Conservation (phyloP, 306 rosid genomes). For the Fagus crenata region DNA sequence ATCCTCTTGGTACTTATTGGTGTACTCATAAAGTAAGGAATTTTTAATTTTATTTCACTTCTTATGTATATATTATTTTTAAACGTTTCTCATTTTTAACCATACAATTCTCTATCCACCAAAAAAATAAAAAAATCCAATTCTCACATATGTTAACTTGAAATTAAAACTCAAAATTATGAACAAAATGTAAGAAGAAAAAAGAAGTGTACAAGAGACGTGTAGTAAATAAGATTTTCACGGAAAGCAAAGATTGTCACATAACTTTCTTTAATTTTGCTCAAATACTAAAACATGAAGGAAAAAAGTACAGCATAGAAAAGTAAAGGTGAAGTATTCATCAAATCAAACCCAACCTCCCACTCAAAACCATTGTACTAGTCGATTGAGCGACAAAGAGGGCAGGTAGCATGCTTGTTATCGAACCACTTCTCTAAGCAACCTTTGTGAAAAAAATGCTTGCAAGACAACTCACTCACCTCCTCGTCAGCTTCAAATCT, state of each 20-base stretch:
- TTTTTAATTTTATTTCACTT: no score
- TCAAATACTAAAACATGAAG: not conserved
- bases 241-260: not conserved
- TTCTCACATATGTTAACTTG: no score
- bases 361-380: not conserved
- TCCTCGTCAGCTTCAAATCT: conserved; percentile 68
- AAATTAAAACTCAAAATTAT: no score
- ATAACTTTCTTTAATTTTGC: not conserved
- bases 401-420: conserved; percentile 59
- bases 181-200: no score
- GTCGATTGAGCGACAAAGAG: conserved; percentile 72
- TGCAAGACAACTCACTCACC: conserved; percentile 76
- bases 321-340: no score
- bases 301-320: not conserved
- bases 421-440: conserved; percentile 80
- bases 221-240: no score
- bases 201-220: no score
- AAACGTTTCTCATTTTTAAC: no score
- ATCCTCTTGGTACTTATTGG: not conserved
- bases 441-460: conserved; percentile 73
- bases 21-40: not conserved
- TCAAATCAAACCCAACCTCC: not conserved
- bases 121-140: no score
- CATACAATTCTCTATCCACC: no score
- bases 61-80: no score